Percentiles rank a stretch among this genome's conserved stretches.
phyloP scores from a whole-genome alignment of 805 yeast species.

The Wickerhamomyces chaumierensis region DNA sequence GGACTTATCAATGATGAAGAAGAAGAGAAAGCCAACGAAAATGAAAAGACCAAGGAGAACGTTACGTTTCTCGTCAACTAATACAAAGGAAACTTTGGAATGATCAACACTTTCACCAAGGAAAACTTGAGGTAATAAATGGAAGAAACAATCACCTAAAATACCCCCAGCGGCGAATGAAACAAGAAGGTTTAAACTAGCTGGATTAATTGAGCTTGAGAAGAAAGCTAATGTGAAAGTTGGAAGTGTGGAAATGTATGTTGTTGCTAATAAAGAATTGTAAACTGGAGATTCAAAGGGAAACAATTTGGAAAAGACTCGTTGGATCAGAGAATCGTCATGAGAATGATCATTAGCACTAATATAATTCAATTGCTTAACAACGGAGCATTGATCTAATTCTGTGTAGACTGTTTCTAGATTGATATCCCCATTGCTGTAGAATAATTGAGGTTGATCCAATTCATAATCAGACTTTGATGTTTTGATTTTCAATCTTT shows the following conservation, averaged over 20 bases:
- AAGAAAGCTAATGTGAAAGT: conserved; percentile 41
- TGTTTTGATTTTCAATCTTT: not conserved
- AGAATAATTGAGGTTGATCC: conserved; percentile 11
- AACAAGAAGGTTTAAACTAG: conserved; percentile 41
- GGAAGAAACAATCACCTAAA: conserved; percentile 65
- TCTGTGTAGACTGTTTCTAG: conserved; percentile 22
- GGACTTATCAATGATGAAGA: conserved; percentile 51
- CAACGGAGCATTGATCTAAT: conserved; percentile 27
- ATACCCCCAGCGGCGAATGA: conserved; percentile 71
- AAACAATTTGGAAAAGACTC: conserved; percentile 30
- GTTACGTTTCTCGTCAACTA: conserved; percentile 40
- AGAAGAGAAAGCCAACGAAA: conserved; percentile 48
- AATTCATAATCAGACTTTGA: not conserved
- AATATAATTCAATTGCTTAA: conserved; percentile 26
- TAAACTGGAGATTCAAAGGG: conserved; percentile 45
- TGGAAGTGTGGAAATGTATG: conserved; percentile 57
- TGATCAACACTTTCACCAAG: conserved; percentile 37
- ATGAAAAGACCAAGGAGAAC: conserved; percentile 41
- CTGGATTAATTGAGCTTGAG: conserved; percentile 44
- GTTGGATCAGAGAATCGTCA: conserved; percentile 22
- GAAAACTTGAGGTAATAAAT: conserved; percentile 59
- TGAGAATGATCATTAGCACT: conserved; percentile 2
- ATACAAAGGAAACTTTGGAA: conserved; percentile 29
- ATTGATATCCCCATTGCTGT: conserved; percentile 32
- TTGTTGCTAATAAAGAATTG: conserved; percentile 53